Evolutionary conservation across 495 filamentous ascomycete species (phyloP).

Genomic region (Pseudomonodictys pantanalensis): DNA sequence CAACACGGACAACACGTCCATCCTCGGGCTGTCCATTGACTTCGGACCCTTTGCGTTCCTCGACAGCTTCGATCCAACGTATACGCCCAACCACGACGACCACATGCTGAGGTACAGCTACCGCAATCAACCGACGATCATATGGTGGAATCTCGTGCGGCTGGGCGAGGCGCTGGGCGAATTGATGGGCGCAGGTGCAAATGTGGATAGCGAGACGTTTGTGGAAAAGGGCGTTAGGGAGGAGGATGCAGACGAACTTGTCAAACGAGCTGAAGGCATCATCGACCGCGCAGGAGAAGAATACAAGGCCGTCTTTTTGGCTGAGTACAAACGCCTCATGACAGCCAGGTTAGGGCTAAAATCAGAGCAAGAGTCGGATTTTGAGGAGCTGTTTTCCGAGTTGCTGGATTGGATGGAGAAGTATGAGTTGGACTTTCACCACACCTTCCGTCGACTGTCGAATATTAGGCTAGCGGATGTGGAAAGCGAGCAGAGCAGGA

Average conservation of each 20-base stretch:
- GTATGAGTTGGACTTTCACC: slow-evolving; percentile 83
- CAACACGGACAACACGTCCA: slow-evolving; percentile 93
- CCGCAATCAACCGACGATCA: slow-evolving; percentile 88
- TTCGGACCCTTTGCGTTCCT: slow-evolving; percentile 96
- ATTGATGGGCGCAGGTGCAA: slow-evolving; percentile 68
- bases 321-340: slow-evolving; percentile 85
- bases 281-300: slow-evolving; percentile 77
- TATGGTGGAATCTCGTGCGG: slow-evolving; percentile 98
- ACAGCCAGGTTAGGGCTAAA: slow-evolving; percentile 70
- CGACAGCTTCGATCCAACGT: slow-evolving; percentile 88
- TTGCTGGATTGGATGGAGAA: slow-evolving; percentile 78
- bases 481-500: slow-evolving; percentile 57
- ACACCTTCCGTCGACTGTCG: slow-evolving; percentile 79
- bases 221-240: slow-evolving; percentile 67
- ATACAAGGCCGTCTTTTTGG: slow-evolving; percentile 79
- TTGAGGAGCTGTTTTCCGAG: slow-evolving; percentile 71
- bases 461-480: slow-evolving; percentile 55
- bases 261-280: slow-evolving; percentile 76
- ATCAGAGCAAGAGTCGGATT: slow-evolving; percentile 63
- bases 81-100: slow-evolving; percentile 97
- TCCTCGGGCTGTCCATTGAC: slow-evolving; percentile 84
- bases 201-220: slow-evolving; percentile 68
- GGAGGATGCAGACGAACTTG: slow-evolving; percentile 61
- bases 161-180: slow-evolving; percentile 90
- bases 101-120: slow-evolving; percentile 82